These are phyloP conservation scores for Psilocybe cyanescens DNA, from an alignment of 768 basidiomycete genomes.

Conservation along the genomic window DNA sequence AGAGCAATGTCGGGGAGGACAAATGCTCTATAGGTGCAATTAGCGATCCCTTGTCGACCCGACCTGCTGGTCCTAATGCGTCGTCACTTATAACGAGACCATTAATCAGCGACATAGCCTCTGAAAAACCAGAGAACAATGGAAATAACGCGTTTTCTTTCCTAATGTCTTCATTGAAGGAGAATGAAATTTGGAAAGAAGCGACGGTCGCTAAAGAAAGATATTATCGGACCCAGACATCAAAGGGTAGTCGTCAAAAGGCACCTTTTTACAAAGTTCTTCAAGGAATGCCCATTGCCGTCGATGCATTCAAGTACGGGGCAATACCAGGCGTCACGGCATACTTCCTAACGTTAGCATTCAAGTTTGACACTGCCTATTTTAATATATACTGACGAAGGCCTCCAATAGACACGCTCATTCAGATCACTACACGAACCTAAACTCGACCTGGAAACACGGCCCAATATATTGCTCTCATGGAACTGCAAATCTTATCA, in stretches of 20 bases:
- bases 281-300: constrained; percentile 97
- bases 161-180: constrained; percentile 89
- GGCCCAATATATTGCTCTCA: constrained; percentile 98
- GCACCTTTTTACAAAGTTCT: constrained; percentile 97
- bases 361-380: background rate
- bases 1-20: background rate
- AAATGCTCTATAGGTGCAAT: background rate
- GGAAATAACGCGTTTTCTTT: constrained; percentile 64
- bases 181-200: constrained; percentile 86
- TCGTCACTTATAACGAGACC: background rate
- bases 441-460: constrained; percentile 84
- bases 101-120: background rate
- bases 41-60: background rate
- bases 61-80: background rate
- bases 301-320: constrained; percentile 97
- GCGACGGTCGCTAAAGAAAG: constrained; percentile 58
- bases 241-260: constrained; percentile 59
- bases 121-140: background rate
- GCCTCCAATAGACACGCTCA: constrained; percentile 79
- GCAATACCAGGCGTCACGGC: constrained; percentile 87
- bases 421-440: constrained; percentile 94
- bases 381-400: constrained; percentile 15
- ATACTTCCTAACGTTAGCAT: constrained; percentile 83
- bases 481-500: constrained; percentile 89
- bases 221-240: constrained; percentile 47